A percentile compares a stretch with the other conserved stretches of the same genome.
These are phyloP conservation scores for Acmispon strigosus DNA, from an alignment of 306 rosid genomes.

Conservation along the genomic window DNA sequence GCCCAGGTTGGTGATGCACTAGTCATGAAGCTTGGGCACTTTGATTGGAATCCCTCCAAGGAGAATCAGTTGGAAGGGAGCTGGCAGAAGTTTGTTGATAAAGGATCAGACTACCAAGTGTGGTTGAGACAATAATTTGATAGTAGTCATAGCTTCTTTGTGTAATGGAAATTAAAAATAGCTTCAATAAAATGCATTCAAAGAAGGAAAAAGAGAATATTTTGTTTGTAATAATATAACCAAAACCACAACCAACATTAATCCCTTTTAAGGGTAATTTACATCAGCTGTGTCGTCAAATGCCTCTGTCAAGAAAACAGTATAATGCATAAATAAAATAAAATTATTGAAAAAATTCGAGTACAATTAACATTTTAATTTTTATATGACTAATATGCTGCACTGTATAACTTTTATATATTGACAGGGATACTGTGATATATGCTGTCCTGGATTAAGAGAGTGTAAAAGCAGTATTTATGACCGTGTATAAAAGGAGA, in stretches of 20 bases:
- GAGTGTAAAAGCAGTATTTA: too few species aligned
- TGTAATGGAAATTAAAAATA: background rate
- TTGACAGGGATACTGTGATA: too few species aligned
- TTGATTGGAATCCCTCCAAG: slow-evolving; percentile 74
- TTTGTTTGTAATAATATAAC: background rate
- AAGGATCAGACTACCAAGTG: slow-evolving; percentile 59
- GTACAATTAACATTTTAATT: too few species aligned
- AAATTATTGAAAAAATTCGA: too few species aligned
- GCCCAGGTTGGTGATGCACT: slow-evolving; percentile 61
- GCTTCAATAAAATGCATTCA: background rate
- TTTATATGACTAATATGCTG: too few species aligned
- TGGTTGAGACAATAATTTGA: slow-evolving; percentile 58
- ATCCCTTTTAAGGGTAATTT: background rate
- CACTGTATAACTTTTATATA: too few species aligned
- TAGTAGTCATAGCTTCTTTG: background rate
- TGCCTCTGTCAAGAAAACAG: too few species aligned
- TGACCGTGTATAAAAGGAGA: too few species aligned
- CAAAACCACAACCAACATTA: background rate
- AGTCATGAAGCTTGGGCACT: slow-evolving; percentile 68
- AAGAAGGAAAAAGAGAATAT: background rate
- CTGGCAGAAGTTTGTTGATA: slow-evolving; percentile 74
- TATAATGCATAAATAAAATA: too few species aligned
- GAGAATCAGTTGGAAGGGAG: slow-evolving; percentile 68
- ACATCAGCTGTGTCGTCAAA: too few species aligned
- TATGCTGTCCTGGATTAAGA: too few species aligned